Evolutionary conservation across 2,329 filamentous ascomycete genomes (phyloP).

Genomic region (Annulohypoxylon truncatum): DNA sequence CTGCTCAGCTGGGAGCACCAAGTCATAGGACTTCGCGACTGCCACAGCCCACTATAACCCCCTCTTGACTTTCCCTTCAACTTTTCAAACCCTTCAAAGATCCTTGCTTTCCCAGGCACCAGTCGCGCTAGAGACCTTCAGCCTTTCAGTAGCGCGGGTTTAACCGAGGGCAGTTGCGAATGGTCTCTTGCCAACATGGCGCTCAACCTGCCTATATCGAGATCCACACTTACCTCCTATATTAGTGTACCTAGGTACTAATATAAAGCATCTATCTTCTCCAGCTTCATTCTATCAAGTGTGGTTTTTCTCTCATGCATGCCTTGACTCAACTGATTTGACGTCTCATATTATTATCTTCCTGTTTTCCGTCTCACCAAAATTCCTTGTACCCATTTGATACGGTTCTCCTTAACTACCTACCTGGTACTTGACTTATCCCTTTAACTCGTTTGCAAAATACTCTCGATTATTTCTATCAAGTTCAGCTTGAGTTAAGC

Average conservation of each 20-base stretch:
- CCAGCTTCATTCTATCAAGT: slow-evolving; percentile 12
- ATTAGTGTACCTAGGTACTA: background rate
- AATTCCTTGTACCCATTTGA: background rate
- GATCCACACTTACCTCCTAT: slow-evolving; percentile 1
- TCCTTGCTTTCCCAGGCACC: slow-evolving; percentile 33
- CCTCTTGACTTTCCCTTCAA: background rate
- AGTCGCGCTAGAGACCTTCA: slow-evolving; percentile 30
- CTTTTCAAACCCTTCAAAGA: background rate
- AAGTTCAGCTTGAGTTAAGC: slow-evolving; percentile 9
- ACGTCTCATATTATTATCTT: background rate
- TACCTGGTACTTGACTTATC: too few relatives aligned
- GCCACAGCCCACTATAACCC: slow-evolving; percentile 19
- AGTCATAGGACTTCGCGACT: slow-evolving; percentile 37
- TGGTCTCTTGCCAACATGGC: background rate
- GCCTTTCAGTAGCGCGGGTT: slow-evolving; percentile 18
- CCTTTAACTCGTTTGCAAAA: background rate
- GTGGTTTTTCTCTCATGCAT: background rate
- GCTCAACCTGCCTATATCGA: slow-evolving; percentile 7
- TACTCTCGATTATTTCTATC: background rate
- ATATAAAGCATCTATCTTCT: slow-evolving; percentile 16
- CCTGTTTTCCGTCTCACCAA: background rate
- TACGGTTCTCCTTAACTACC: background rate
- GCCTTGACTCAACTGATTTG: background rate
- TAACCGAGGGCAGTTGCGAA: slow-evolving; percentile 13
- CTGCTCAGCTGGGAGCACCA: background rate